These are phyloP conservation scores for Emericellopsis atlantica DNA, from an alignment of 2,329 filamentous ascomycete species.

Conservation along the genomic window DNA sequence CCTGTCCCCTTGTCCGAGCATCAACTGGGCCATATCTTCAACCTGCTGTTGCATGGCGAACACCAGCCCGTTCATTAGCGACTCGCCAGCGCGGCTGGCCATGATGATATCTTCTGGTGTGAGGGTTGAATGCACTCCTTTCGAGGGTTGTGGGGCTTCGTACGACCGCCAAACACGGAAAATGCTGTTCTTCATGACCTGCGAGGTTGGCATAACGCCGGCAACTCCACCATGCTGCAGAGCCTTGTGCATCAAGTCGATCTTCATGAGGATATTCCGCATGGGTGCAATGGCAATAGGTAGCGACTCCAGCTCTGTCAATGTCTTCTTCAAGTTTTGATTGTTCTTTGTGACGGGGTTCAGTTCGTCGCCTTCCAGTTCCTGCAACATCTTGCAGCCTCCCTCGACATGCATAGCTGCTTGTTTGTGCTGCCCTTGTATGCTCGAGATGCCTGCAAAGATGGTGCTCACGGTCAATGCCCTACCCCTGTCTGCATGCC, in stretches of 20 bases:
- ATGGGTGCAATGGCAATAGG: background rate
- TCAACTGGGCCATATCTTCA: background rate
- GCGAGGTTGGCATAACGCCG: background rate
- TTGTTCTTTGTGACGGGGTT: background rate
- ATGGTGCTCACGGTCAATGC: conserved; percentile 8
- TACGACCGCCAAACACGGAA: conserved; percentile 1
- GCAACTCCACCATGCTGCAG: background rate
- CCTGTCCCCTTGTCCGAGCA: background rate
- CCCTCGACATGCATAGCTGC: conserved; percentile 5
- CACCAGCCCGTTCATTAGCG: background rate
- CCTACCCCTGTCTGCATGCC: conserved; percentile 2
- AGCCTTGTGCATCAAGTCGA: background rate
- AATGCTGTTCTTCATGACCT: background rate
- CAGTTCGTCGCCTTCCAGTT: conserved; percentile 2
- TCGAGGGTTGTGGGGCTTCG: background rate
- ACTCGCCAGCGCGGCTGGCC: conserved; percentile 1
- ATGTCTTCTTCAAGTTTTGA: background rate
- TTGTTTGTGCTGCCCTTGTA: conserved; percentile 7
- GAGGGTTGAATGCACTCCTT: background rate
- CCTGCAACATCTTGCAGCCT: conserved; percentile 2
- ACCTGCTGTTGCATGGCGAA: background rate
- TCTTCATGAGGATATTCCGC: conserved; percentile 1
- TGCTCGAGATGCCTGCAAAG: conserved; percentile 8
- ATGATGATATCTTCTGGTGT: background rate
- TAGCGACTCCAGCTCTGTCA: background rate